A percentile compares a stretch with the other conserved stretches of the same genome.
Conservation (phyloP, 371 early-diverging fungal genomes). For the Mortierella sp. region DNA sequence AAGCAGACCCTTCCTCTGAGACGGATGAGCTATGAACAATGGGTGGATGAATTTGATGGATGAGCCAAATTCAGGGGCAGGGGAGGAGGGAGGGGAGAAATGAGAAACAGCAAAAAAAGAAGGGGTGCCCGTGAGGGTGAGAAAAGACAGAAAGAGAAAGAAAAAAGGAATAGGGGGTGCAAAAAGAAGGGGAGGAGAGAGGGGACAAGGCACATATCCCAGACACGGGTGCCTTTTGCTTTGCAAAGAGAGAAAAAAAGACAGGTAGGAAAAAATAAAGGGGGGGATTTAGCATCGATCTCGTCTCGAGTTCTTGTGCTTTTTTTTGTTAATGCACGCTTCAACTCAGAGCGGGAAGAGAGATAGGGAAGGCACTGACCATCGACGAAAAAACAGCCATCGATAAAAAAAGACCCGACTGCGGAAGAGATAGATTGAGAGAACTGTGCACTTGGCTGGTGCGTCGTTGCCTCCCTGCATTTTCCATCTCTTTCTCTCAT, state of each 20-base stretch:
- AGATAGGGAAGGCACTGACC: not conserved
- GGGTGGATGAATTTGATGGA: not conserved
- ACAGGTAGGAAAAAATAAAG: not conserved
- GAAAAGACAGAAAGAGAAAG: not conserved
- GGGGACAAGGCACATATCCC: not conserved
- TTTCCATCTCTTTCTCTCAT: not conserved
- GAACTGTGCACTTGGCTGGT: not conserved
- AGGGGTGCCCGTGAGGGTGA: not conserved
- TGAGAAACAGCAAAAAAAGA: not conserved
- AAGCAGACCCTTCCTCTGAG: not conserved
- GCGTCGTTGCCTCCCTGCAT: not conserved
- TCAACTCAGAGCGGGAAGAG: no score
- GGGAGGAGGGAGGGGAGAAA: not conserved
- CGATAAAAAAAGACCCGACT: not conserved
- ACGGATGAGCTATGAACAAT: not conserved
- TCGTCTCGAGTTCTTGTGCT: not conserved
- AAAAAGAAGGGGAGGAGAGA: not conserved
- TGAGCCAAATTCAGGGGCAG: not conserved
- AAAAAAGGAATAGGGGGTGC: not conserved
- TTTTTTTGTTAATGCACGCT: not conserved
- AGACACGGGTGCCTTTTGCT: not conserved
- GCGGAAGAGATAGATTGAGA: not conserved
- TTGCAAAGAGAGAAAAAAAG: not conserved
- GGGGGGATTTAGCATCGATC: conserved; percentile 11
- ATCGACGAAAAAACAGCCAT: not conserved